These are phyloP conservation scores for Marchantia polymorpha DNA, from an alignment of 225 moss, liverwort and hornwort species.

Conservation along the genomic window DNA sequence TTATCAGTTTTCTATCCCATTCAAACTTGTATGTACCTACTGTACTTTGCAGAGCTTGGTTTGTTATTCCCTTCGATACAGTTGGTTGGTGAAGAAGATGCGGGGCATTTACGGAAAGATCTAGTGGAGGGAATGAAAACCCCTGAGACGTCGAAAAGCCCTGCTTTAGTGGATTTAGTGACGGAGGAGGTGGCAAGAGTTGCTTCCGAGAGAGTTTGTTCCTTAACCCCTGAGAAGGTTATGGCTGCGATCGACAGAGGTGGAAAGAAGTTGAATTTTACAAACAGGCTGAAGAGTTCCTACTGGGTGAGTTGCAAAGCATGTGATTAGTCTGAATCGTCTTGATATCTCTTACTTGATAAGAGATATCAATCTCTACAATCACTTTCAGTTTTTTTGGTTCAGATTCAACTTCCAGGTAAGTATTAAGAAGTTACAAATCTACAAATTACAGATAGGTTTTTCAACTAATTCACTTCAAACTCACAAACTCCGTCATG, in stretches of 20 bases:
- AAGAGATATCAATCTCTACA: too few species aligned
- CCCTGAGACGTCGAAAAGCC: constrained; percentile 17
- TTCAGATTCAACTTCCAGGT: background rate
- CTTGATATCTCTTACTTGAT: too few species aligned
- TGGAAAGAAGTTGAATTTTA: constrained; percentile 17
- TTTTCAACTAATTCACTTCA: background rate
- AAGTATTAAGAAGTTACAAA: background rate
- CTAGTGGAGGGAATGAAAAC: constrained; percentile 22
- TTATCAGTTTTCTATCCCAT: too few species aligned
- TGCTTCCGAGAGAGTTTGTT: constrained; percentile 27
- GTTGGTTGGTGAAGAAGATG: constrained; percentile 64
- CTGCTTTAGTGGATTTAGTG: constrained; percentile 47
- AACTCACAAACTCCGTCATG: background rate
- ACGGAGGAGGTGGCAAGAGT: constrained; percentile 44
- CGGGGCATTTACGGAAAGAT: constrained; percentile 45
- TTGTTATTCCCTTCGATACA: constrained; percentile 54
- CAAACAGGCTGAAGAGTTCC: constrained; percentile 10
- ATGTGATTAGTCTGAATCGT: background rate
- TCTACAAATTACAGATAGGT: background rate
- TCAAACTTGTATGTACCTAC: background rate
- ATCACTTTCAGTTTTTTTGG: background rate
- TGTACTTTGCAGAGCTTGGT: constrained; percentile 47
- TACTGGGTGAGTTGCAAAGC: constrained; percentile 53
- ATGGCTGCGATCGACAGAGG: constrained; percentile 65
- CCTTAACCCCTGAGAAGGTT: constrained; percentile 44